Base-by-base conservation (phyloP, 495 filamentous ascomycete species). In the Paragyromitra xinjiangensis region DNA sequence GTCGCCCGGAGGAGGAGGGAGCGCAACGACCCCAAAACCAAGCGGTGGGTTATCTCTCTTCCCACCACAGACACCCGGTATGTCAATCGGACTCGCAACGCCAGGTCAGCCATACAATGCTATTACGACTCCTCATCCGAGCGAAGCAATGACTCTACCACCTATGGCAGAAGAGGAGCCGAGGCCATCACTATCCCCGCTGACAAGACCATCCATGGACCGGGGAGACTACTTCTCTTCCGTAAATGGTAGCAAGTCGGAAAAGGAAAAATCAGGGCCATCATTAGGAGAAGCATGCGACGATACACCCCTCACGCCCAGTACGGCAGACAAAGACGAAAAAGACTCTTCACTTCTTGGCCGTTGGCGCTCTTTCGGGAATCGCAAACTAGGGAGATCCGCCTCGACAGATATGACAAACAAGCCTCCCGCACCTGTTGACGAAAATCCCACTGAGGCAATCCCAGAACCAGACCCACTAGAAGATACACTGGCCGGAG, bases 401-500 rank as follows among this genome's bases (percentile, higher is more conserved):
- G 87, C 89, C n/a, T 93, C 93, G 2, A 88, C 88, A 0, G 92
- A 92, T 24, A 84, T 86, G 8, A 82, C 83, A 59, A 90, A 90
- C 66, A 97, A 96, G 83, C 92, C 92, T 0, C 88, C 88, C 39
- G 62, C 77, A 42, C 50, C 71, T 29, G 84, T 89, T 0, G 94
- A 97, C 78, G 94, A 97, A 78, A 93, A 94, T 81, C 87, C 90
- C 29, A 22, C 77, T 0, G 82, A 83, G 48, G 86, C 88, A 62
- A 84, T 85, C 29, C 87, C 87, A 6, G 93, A 94, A 69, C 94
- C 93, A 75, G 93, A 96, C 44, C 69, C 92, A 12, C 88, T 94
- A 50, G 94, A 97, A 42, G 91, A 95, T 71, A 95, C 90, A 73
- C 90, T 99, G 68, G 85, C 87, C 45, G 95, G 95, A 0, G 89